Base-by-base conservation (phyloP, 192 early-diverging fungal genomes). In the Linnemannia exigua region DNA sequence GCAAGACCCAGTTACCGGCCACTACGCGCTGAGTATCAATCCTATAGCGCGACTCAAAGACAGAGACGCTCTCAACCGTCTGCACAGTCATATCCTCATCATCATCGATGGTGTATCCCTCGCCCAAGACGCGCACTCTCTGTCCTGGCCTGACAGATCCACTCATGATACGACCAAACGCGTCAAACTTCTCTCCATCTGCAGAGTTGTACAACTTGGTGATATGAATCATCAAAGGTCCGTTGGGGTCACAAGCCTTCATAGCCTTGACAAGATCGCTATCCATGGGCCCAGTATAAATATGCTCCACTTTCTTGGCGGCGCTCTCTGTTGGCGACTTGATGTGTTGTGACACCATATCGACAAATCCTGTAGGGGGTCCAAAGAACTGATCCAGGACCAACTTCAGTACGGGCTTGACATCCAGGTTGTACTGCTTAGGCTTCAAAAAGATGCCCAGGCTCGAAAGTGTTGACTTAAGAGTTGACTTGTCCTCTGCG, bases 31-130 rank as follows among this genome's bases (percentile, higher is more conserved):
- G 92, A 15, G 98, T 95, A 20, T 95, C 95, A 35, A 99, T 92
- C 70, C 93, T 93, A 89, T 97, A 97, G 70, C 95, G 89, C 19
- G 97, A 95, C 86, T 98, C 95, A 82, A 93, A 97, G 12, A 99
- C 79, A 88, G 93, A 95, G 0, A 95, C 80, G 48, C 92, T 90
- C 7, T 89, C 79, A 6, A 99, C 96, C 33, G 89, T 91, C 73
- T 96, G 93, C 20, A 97, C 91, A 28, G 96, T 94, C 95, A 97
- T 97, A 79, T 99, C 99, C 83, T 99, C 99, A 76, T 99, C 98
- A 88, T 99, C 97, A 36, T 97, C 95, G 7, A 95, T 90, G 9
- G 95, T 92, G 87, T 97, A 99, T 16, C 95, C 94, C 79, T 98
- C 97, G 68, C 99, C 98, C 14, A 99, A 89, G 12, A 99, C 97